phyloP scores from a whole-genome alignment of 257 asterid species.

The Fraxinus cuspidata region DNA sequence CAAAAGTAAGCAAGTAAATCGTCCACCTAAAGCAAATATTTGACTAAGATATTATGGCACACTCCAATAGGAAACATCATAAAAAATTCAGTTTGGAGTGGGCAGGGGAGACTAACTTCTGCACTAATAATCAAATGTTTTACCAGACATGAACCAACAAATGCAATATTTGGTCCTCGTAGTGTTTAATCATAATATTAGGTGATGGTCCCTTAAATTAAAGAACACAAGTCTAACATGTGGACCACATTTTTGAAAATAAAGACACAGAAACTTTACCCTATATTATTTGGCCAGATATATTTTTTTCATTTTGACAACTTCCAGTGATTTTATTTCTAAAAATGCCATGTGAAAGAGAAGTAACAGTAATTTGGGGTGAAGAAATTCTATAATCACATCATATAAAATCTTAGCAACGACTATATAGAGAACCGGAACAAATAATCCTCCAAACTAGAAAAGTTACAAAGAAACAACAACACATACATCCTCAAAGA shows the following conservation, averaged over 20 bases:
- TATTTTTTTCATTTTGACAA: not conserved
- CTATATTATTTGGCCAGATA: not conserved
- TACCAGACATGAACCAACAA: slow-evolving; percentile 8
- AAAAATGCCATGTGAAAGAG: not conserved
- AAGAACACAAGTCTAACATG: not conserved
- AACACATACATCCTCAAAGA: not conserved
- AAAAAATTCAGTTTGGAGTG: slow-evolving; percentile 3
- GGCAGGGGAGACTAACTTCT: not conserved
- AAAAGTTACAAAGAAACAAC: not conserved
- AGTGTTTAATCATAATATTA: not conserved
- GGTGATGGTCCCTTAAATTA: not conserved
- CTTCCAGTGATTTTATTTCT: not conserved
- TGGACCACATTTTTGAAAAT: not conserved
- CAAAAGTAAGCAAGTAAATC: not conserved
- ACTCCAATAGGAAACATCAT: not conserved
- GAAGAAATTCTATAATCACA: not conserved
- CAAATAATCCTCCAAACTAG: not conserved
- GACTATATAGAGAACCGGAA: not conserved
- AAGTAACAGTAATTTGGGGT: not conserved
- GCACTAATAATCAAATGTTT: slow-evolving; percentile 11
- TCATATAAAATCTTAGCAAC: not conserved
- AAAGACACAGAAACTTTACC: not conserved
- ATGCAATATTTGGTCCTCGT: not conserved
- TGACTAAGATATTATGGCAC: not conserved
- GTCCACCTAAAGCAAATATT: slow-evolving; percentile 1